Evolutionary conservation across 1,284 basidiomycete species (phyloP), one percentile per base, ranked within the genome.

Genomic region (Testicularia cyperi): DNA sequence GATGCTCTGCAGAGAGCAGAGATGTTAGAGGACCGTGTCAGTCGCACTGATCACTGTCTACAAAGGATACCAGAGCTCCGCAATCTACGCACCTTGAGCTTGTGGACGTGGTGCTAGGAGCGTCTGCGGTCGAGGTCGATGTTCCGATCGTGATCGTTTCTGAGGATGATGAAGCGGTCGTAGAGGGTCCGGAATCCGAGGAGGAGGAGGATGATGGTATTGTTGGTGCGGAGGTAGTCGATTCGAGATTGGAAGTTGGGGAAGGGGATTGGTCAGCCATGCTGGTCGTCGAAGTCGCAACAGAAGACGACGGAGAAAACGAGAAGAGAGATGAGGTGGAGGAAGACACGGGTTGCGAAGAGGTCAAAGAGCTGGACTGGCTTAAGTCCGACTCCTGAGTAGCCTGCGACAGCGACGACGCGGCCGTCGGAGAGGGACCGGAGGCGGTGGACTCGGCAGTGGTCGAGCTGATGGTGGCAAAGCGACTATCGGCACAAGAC

Each of bases 231-330:
- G 18, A 15, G 30, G 30, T 9, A 15, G 30, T 9, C 8, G 30
- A 31, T 31, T 14, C 18, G 30, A 16, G 15, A 8, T 8, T 7
- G 16, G 30, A 15, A 16, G 8, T 31, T 8, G 9, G 9, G 30
- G 30, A 9, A 15, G 30, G 18, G 15, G 30, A 31, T 9, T 8
- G 9, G 48, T 53, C 56, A 60, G 56, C 44, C 56, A 60, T 60
- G 28, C 40, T 60, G 21, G 44, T 28, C 16, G 42, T 27, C n/a
- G n/a, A n/a, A 19, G 24, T 28, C 20, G 20, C 22, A 15, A 39
- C 22, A 34, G 35, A 38, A 2, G 38, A 43, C n/a, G 38, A 31
- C 22, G 42, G 28, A 6, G 33, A 41, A 15, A 13, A 36, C 30
- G 20, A 20, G 7, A 20, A 19, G 25, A 14, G 19, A 18, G 38